A percentile compares a stretch with the other conserved stretches of the same genome.
phyloP scores from a whole-genome alignment of 352 stramenopile species.

The Phytopythium aichiense region DNA sequence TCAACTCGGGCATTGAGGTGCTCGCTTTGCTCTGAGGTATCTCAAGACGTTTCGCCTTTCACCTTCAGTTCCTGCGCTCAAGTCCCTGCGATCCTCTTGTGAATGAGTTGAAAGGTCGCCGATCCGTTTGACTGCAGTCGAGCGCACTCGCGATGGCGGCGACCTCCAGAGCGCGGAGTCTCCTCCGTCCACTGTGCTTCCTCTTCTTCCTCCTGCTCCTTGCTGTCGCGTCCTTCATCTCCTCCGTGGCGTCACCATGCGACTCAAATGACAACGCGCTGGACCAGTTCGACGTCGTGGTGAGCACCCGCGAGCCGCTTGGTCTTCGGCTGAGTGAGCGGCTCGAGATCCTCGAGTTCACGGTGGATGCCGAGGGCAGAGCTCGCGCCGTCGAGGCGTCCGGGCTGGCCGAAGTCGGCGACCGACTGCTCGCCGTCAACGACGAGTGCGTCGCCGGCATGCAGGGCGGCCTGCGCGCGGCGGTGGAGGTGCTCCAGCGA shows the following conservation, averaged over 20 bases:
- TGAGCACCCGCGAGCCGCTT: slow-evolving; percentile 37
- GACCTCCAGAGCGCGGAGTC: background rate
- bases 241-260: background rate
- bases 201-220: background rate
- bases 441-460: slow-evolving; percentile 30
- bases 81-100: background rate
- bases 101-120: background rate
- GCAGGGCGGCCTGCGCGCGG: slow-evolving; percentile 22
- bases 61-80: background rate
- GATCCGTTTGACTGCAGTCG: background rate
- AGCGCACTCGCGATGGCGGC: background rate
- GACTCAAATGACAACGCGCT: background rate
- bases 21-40: background rate
- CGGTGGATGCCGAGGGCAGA: slow-evolving; percentile 47
- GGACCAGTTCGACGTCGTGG: slow-evolving; percentile 46
- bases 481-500: slow-evolving; percentile 32
- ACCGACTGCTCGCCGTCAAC: slow-evolving; percentile 56
- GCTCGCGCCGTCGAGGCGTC: slow-evolving; percentile 55
- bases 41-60: background rate
- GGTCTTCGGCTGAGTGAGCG: slow-evolving; percentile 57
- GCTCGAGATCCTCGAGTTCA: slow-evolving; percentile 63
- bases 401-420: slow-evolving; percentile 62
- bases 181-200: background rate
- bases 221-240: background rate
- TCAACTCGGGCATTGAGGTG: no score